Evolutionary conservation across 169 alveolate genomes (phyloP), one percentile per base, ranked within the genome.

Genomic region (Plasmodium malariae): DNA sequence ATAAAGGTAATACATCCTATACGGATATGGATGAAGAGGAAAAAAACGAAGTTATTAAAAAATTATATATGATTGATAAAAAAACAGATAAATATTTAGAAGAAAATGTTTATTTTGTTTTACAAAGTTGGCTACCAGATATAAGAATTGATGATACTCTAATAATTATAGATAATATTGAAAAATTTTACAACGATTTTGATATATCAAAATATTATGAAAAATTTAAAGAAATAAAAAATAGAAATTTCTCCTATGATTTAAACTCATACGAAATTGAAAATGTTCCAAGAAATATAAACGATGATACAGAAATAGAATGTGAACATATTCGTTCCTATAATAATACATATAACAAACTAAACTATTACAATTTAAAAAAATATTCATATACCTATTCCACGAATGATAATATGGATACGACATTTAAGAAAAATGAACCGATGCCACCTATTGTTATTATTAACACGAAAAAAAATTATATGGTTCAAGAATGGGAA

Each of bases 401-500:
- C 0, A 78, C 89, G 24, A 78, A 78, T 17, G 89, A 78, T 6
- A 78, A 78, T 65, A 67, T 67, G 69, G 89, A 78, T 28, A 78
- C 89, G 0, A 78, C 40, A 30, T 37, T 78, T 78, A 49, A 24
- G 17, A 78, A 78, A 55, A 78, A 78, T 78, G 89, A 78, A 28
- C 89, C 89, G 11, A 45, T 78, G 80, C 89, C 89, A 17, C 89
- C 89, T 17, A 68, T 78, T 4, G 80, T 78, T 1, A 14, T 78
- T 63, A 78, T 78, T 60, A 78, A 78, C 28, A 78, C 89, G 3
- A 78, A 65, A 65, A 78, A 78, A 49, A 78, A 78, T 63, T 48
- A 45, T 14, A 63, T 78, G 83, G 59, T 78, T 14, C 89, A 78
- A 48, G 80, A 78, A 78, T 78, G 89, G 89, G 89, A 78, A 78